These are phyloP conservation scores for Rubia balearica DNA, from an alignment of 305 asterid genomes.

Conservation along the genomic window DNA sequence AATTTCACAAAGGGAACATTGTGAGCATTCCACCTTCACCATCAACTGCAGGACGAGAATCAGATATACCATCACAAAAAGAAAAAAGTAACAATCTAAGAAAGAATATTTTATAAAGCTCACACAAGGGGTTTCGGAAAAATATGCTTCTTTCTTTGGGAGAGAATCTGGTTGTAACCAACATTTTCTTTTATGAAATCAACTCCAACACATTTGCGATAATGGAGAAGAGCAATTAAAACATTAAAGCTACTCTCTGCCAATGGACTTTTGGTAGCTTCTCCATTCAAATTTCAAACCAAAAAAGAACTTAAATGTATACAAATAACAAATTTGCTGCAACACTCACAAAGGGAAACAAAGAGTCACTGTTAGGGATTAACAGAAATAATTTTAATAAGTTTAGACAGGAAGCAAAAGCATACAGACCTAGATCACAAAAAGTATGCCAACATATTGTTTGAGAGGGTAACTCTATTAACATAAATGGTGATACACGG, in stretches of 20 bases:
- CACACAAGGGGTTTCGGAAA: conserved; percentile 84
- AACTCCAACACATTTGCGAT: conserved; percentile 52
- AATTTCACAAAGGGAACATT: conserved; percentile 37
- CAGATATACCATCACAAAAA: conserved; percentile 15
- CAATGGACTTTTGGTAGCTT: conserved; percentile 59
- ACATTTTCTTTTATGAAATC: conserved; percentile 52
- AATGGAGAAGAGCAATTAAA: conserved; percentile 66
- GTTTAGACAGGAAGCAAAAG: conserved; percentile 6
- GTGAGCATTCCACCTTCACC: conserved; percentile 31
- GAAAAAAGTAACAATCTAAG: not conserved
- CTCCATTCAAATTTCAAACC: conserved; percentile 49
- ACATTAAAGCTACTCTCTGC: conserved; percentile 79
- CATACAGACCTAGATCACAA: not conserved
- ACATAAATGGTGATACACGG: too few species aligned
- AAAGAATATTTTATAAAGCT: conserved; percentile 21
- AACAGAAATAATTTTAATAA: not conserved
- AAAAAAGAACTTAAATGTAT: conserved; percentile 68
- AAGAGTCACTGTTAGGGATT: not conserved
- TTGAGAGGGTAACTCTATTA: not conserved
- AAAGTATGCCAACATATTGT: not conserved
- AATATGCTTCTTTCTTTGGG: conserved; percentile 50
- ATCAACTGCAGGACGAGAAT: conserved; percentile 44
- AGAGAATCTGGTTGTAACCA: conserved; percentile 42
- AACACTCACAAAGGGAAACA: conserved; percentile 18
- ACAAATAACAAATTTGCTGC: conserved; percentile 77